These are phyloP conservation scores for Tricholoma terreum DNA, from an alignment of 768 basidiomycete genomes.

Conservation along the genomic window DNA sequence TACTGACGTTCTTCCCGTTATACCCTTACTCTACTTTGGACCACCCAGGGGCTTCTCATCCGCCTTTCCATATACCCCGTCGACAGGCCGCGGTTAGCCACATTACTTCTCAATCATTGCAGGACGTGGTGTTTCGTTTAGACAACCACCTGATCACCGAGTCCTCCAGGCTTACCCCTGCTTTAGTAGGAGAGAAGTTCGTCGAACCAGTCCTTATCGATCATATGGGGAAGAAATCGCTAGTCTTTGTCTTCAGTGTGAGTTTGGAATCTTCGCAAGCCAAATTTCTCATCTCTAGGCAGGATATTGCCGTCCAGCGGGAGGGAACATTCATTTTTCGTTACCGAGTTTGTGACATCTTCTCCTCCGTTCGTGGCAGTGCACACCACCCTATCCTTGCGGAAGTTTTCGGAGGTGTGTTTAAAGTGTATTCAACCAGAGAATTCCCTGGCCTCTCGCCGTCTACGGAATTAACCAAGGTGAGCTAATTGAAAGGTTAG, in stretches of 20 bases:
- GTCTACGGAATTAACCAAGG: slow-evolving; percentile 71
- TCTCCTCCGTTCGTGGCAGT: slow-evolving; percentile 33
- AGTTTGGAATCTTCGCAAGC: slow-evolving; percentile 9
- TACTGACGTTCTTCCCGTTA: slow-evolving; percentile 36
- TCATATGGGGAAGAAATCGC: slow-evolving; percentile 46
- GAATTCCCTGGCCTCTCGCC: slow-evolving; percentile 70
- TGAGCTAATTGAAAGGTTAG: slow-evolving; percentile 17
- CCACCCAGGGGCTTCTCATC: slow-evolving; percentile 17
- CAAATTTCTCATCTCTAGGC: slow-evolving; percentile 8
- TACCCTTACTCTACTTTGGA: slow-evolving; percentile 34
- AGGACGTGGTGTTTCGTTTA: slow-evolving; percentile 29
- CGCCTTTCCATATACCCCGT: slow-evolving; percentile 36
- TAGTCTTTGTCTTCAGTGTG: slow-evolving; percentile 67
- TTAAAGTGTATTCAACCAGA: slow-evolving; percentile 70
- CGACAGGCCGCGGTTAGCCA: slow-evolving; percentile 33
- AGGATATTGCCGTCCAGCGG: slow-evolving; percentile 68
- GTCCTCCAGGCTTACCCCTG: slow-evolving; percentile 44
- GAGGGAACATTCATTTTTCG: slow-evolving; percentile 68
- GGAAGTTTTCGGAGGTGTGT: slow-evolving; percentile 64
- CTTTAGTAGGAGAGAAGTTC: slow-evolving; percentile 63
- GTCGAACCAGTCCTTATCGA: slow-evolving; percentile 53
- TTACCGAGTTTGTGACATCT: slow-evolving; percentile 68
- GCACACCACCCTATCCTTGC: slow-evolving; percentile 44
- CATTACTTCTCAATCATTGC: slow-evolving; percentile 22
- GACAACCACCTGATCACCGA: slow-evolving; percentile 37